Base-by-base conservation (phyloP, 129 eudicot genomes). In the Artemisia argyi region DNA sequence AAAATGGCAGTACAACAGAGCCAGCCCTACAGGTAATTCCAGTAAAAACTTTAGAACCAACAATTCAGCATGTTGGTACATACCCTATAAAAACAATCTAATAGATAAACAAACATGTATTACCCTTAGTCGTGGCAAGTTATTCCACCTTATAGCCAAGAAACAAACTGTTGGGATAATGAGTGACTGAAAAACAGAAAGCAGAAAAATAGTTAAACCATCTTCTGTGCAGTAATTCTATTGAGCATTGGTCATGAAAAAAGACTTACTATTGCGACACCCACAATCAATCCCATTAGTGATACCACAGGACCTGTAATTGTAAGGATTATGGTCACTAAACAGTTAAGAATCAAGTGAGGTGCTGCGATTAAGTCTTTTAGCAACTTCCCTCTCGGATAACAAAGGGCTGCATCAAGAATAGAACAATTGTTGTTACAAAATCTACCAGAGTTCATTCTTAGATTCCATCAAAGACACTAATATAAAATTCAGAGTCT, bases 111-210 rank as follows among this genome's bases (percentile, higher is more conserved):
- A 49, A 49, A 49, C 53, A 49, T 49, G 15, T 49, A 49, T 49
- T 49, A 49, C 53, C 53, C 54, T 49, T 49, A 49, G 54, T 49
- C 54, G 54, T 49, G 54, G 54, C n/a, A 49, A 49, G 54, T 49
- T 49, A 49, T 49, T 49, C 54, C 54, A 49, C 15, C 5, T 11
- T 49, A 49, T 49, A 49, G 15, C 15, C n/a, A 49, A 49, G 54
- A 49, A 49, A 49, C 54, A 49, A 49, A 49, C 54, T 49, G 54
- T 49, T 49, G 54, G 54, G 54, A 49, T 49, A 49, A 49, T 49
- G 15, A 49, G 54, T 3, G 54, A 49, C 54, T 49, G 54, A 11
- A 49, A 49, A 49, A 49, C 54, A 49, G 12, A 49, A 49, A 49
- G 54, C 54, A 49, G 54, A 49, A 11, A 49, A 2, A 49, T 49